phyloP scores from a whole-genome alignment of 2,329 filamentous ascomycete genomes.

The Neospermospora avenae region DNA sequence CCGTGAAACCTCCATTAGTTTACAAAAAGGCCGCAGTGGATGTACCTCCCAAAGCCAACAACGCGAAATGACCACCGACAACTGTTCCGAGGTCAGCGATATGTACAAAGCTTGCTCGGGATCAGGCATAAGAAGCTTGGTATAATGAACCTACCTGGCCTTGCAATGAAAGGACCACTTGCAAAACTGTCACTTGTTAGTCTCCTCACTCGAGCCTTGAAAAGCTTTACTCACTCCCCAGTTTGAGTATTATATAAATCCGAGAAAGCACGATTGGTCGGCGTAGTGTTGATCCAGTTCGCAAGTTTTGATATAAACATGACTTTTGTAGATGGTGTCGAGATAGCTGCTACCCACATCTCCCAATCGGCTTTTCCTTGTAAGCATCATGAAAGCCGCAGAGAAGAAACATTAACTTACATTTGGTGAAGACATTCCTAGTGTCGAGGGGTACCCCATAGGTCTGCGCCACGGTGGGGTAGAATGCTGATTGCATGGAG shows the following conservation, averaged over 20 bases:
- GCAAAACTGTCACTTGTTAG: constrained; percentile 13
- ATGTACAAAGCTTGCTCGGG: too few species aligned
- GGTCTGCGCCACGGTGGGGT: constrained; percentile 65
- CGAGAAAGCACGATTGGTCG: constrained; percentile 67
- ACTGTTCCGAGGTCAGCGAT: constrained; percentile 41
- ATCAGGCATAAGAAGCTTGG: too few species aligned
- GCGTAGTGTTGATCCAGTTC: constrained; percentile 71
- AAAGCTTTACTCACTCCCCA: constrained; percentile 54
- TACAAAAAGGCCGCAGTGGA: constrained; percentile 14
- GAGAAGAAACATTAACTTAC: constrained; percentile 29
- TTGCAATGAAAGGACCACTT: constrained; percentile 58
- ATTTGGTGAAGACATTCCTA: constrained; percentile 77
- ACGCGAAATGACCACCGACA: constrained; percentile 74
- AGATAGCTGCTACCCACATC: constrained; percentile 77
- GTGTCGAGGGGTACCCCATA: constrained; percentile 82
- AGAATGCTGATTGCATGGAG: constrained; percentile 74
- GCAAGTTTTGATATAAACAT: constrained; percentile 69
- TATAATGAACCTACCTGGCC: constrained; percentile 45
- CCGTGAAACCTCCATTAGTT: background rate
- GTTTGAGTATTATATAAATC: constrained; percentile 73
- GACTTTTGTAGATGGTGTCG: constrained; percentile 55
- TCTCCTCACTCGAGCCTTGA: background rate
- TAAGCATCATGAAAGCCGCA: background rate
- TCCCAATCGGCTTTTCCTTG: constrained; percentile 63
- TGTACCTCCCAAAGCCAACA: constrained; percentile 51